Evolutionary conservation across 345 rosid species (phyloP).

Genomic region (Brassica incana): DNA sequence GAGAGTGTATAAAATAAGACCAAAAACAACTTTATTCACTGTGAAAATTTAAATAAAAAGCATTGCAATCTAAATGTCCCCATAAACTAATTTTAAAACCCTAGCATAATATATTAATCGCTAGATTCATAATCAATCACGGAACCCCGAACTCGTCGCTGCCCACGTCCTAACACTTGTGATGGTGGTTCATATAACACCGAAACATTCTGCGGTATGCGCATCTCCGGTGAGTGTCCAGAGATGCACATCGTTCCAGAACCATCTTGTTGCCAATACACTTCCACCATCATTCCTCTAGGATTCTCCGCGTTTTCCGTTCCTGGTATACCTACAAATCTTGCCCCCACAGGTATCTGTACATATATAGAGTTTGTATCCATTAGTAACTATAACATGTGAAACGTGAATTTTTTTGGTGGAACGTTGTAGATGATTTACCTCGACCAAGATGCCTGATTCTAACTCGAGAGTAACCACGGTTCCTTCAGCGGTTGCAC

Average conservation of each 20-base stretch:
- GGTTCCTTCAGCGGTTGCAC: constrained; percentile 71
- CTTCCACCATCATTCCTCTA: constrained; percentile 80
- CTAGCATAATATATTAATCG: constrained; percentile 4
- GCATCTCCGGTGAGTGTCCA: constrained; percentile 62
- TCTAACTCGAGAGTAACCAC: constrained; percentile 59
- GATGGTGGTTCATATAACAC: constrained; percentile 31
- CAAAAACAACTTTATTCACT: neutral
- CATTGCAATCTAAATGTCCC: neutral
- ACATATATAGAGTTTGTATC: constrained; percentile 8
- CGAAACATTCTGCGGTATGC: constrained; percentile 16
- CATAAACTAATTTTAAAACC: neutral
- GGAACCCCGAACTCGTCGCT: constrained; percentile 32
- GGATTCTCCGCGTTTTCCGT: constrained; percentile 62
- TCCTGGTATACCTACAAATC: constrained; percentile 79
- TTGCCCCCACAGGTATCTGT: constrained; percentile 82
- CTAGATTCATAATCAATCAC: constrained; percentile 36
- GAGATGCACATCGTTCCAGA: constrained; percentile 76
- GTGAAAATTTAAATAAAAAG: neutral
- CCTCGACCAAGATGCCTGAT: constrained; percentile 71
- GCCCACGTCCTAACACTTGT: constrained; percentile 37
- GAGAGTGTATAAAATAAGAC: neutral
- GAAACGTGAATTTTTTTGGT: neutral
- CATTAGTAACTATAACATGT: neutral
- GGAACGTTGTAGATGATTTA: constrained; percentile 23
- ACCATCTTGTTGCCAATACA: constrained; percentile 85